Evolutionary conservation across 768 basidiomycete genomes (phyloP), one percentile per base, ranked within the genome.

Genomic region (Pleurotus ostreatus): DNA sequence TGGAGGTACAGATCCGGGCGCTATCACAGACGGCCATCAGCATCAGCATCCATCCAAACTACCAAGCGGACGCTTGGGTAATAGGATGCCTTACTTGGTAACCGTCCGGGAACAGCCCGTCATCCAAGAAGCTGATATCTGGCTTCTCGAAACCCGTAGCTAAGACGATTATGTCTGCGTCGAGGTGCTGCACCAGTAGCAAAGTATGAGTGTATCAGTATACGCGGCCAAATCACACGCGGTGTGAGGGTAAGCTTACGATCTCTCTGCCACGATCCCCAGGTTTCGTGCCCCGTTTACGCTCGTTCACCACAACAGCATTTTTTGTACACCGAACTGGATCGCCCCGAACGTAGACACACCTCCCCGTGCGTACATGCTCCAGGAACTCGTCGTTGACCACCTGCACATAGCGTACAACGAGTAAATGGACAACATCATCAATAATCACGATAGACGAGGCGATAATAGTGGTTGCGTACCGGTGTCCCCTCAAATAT

Each of bases 111-210:
- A 83, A 83, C 40, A 83, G 63, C 2, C 78, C 74, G 2, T 73
- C 58, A 5, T 74, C 71, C 55, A 82, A 62, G 63, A 84, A 82
- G 44, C 71, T 69, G 16, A 81, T 55, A 5, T 63, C 61, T 0
- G 80, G 81, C 51, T 74, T 71, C 62, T 78, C 67, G 63, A 77
- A 83, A 3, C 81, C 81, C 1, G 81, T 84, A 1, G 82, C 82
- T 18, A 83, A 65, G 3, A 83, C 74, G 30, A 82, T 68, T 1
- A 81, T 68, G 57, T 82, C 80, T 0, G 74, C 81, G 1, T 68
- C 57, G 54, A 79, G 58, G 60, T 65, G 74, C 66, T 54, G 52
- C 47, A 20, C 55, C 25, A 38, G 38, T 46, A 18, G 57, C 39
- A 22, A 25, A 25, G 23, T 5, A 23, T 2, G 22, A 23, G 3